Evolutionary conservation across 2,329 filamentous ascomycete genomes (phyloP), one percentile per base, ranked within the genome.

Genomic region (Hirsutella rhossiliensis): DNA sequence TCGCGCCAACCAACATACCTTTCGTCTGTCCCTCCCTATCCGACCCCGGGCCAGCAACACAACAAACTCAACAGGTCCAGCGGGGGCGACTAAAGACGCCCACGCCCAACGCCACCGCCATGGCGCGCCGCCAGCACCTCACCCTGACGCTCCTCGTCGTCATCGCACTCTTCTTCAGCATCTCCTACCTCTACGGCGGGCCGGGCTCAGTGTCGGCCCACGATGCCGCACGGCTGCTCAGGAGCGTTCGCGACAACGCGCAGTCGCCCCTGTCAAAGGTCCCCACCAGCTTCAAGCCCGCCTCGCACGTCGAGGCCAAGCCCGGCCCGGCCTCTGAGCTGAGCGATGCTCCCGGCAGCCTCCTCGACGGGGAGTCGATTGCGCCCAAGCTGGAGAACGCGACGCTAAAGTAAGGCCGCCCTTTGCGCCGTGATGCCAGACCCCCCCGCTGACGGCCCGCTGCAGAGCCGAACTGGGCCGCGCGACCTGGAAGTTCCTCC

Each of bases 351-450:
- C 63, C 75, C 1, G 61, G 66, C 23, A 62, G 62, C 38, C 62
- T 82, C 17, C 67, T 87, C 19, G 70, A 72, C 17, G 84, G 84
- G 45, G 78, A 78, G 44, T 81, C 80, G 4, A 90, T 88, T 55
- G 85, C 85, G 42, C 82, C 84, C 1, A 88, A 87, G 64, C 68
- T 92, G 43, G 86, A 85, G 57, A 92, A 92, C 63, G 84, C 82
- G 47, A 92, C 86, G 7, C 69, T 78, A 43, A 92, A 90, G 80
- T 83, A 68, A 41, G 71, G 9, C 31, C 31, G 18, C 17, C 11
- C 19, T 6, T 23, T 12, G n/a, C 12, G 12, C n/a, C 9, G 12
- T 17, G 27, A 40, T 4, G 8, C 3, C 29, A 7, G 13, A 8
- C 31, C 31, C 7, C 7, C 31, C 12, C 12, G 31, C 31, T 32